Evolutionary conservation across 1,284 basidiomycete genomes (phyloP).

Genomic region (Somion occarium): DNA sequence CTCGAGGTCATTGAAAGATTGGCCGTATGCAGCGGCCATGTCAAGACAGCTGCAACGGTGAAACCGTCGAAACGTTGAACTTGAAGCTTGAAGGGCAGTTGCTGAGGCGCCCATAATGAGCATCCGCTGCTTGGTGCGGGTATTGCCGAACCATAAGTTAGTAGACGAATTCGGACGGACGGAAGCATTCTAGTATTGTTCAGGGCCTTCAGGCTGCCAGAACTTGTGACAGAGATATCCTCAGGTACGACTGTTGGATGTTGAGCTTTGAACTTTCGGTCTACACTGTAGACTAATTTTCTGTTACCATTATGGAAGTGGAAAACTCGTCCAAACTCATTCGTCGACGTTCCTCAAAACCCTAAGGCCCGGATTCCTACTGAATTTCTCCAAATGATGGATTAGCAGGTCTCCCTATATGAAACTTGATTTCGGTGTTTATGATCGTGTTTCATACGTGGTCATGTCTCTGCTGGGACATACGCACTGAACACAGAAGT

Average conservation of each 20-base stretch:
- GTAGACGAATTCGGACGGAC: background rate
- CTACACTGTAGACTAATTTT: background rate
- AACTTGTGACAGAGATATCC: too few relatives aligned
- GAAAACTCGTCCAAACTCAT: background rate
- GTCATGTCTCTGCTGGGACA: too few relatives aligned
- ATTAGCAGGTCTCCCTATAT: too few relatives aligned
- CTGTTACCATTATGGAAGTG: background rate
- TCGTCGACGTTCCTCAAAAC: too few relatives aligned
- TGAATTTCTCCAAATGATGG: too few relatives aligned
- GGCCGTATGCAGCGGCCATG: background rate
- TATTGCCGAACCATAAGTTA: background rate
- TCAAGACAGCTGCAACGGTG: background rate
- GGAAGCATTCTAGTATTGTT: background rate
- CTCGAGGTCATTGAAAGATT: conserved; percentile 18
- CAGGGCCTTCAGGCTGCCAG: too few relatives aligned
- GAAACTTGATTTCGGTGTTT: too few relatives aligned
- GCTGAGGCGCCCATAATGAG: background rate
- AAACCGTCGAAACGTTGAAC: too few relatives aligned
- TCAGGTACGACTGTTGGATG: background rate
- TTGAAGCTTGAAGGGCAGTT: too few relatives aligned
- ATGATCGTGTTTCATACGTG: too few relatives aligned
- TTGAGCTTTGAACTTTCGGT: background rate
- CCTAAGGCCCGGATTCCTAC: too few relatives aligned
- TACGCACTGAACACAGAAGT: too few relatives aligned
- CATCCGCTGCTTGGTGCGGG: background rate